phyloP scores from a whole-genome alignment of 768 basidiomycete species.

The Boletales sp. region DNA sequence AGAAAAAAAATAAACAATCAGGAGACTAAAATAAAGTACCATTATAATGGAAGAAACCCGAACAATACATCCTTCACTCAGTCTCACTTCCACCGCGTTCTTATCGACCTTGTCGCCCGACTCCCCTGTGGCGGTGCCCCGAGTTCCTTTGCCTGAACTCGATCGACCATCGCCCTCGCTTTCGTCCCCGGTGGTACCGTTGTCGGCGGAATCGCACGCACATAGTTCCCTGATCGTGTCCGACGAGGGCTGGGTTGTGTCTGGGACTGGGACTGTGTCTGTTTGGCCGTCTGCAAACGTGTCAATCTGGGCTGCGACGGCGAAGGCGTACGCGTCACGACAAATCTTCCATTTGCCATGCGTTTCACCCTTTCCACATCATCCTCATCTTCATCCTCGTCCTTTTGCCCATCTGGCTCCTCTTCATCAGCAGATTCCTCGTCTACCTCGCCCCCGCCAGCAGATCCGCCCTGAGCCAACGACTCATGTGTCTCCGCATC shows the following conservation, averaged over 20 bases:
- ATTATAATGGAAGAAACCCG: no score
- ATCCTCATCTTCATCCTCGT: conserved; percentile 1
- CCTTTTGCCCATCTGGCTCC: neutral
- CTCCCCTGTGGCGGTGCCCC: no score
- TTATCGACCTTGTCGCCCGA: no score
- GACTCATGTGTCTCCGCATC: conserved; percentile 25
- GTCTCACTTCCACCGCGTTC: no score
- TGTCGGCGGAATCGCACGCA: neutral
- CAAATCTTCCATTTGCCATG: conserved; percentile 11
- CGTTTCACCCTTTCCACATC: conserved; percentile 12
- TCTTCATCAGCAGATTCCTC: neutral
- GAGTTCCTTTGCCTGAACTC: neutral
- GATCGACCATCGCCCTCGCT: conserved; percentile 11
- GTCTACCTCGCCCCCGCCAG: neutral
- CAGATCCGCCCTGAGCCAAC: conserved; percentile 5
- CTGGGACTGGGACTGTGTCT: neutral
- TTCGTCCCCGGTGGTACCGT: neutral
- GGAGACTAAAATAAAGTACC: no score
- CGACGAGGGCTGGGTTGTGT: conserved; percentile 3
- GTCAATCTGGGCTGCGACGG: conserved; percentile 2
- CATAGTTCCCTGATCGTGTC: conserved; percentile 6
- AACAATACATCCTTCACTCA: no score
- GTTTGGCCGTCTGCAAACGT: conserved; percentile 3
- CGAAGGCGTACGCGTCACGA: neutral
- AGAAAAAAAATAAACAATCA: no score